Evolutionary conservation across 352 stramenopile species (phyloP).

Genomic region (Phytopythium boreale): DNA sequence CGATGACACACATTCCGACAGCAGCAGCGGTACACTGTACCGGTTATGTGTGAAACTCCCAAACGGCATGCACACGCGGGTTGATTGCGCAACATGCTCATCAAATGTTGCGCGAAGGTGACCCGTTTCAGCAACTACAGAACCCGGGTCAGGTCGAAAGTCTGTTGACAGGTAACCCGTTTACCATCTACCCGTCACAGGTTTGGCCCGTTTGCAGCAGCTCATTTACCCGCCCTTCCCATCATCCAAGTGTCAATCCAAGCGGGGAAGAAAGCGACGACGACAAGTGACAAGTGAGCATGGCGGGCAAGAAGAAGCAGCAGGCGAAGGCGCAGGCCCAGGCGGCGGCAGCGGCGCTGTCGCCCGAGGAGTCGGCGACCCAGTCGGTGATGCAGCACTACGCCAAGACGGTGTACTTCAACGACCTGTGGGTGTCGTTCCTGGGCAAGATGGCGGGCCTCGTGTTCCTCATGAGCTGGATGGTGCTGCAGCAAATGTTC

Average conservation of each 20-base stretch:
- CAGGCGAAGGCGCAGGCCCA: constrained; percentile 14
- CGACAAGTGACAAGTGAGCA: neutral
- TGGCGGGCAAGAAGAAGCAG: constrained; percentile 7
- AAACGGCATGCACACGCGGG: too few species aligned
- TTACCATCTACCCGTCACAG: too few species aligned
- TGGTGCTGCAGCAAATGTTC: constrained; percentile 62
- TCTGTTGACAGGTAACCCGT: too few species aligned
- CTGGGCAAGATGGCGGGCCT: constrained; percentile 71
- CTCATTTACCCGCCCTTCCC: too few species aligned
- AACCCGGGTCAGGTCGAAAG: neutral
- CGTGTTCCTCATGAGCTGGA: constrained; percentile 59
- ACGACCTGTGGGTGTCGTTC: constrained; percentile 82
- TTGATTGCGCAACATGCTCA: neutral
- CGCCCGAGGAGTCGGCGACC: constrained; percentile 35
- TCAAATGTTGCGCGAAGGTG: neutral
- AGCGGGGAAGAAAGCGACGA: too few species aligned
- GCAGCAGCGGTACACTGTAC: neutral
- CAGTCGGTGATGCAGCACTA: constrained; percentile 77
- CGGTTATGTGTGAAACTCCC: neutral
- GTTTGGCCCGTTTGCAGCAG: too few species aligned
- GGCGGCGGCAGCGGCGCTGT: constrained; percentile 9
- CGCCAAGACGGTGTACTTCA: constrained; percentile 85
- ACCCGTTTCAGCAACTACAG: too few species aligned
- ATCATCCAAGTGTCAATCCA: too few species aligned
- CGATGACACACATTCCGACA: neutral